Evolutionary conservation across 345 rosid species (phyloP), one percentile per base, ranked within the genome.

Genomic region (Eucalyptus polybractea): DNA sequence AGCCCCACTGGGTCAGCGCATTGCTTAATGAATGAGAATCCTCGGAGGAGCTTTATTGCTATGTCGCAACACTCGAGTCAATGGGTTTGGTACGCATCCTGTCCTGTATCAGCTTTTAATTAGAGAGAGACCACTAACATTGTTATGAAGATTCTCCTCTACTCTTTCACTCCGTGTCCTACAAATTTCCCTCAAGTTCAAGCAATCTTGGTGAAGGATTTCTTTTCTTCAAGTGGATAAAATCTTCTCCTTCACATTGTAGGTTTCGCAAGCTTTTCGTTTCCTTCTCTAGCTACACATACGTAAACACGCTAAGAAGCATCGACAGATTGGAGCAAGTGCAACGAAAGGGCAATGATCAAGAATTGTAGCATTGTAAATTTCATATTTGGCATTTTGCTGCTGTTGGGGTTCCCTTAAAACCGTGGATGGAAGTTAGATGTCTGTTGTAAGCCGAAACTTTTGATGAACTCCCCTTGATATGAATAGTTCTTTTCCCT

Each of bases 191-290:
- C 88, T 25, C 13, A 29, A 87, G 69, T 37, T 86, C 37, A 25
- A 22, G 85, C 85, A 76, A 76, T 76, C 85, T 76, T 40, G 85
- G 47, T 21, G 47, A 22, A 76, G 85, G 47, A 37, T 76, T 21
- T 76, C 85, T 40, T 76, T 76, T 40, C 85, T 37, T 21, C 47
- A 21, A 76, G 85, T 76, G 85, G 85, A 40, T 76, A 22, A 76
- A 40, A 11, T 40, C 24, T 76, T 13, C 47, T 76, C 44, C 85
- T 40, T 76, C 3, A 7, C 47, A 40, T 11, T 40, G 85, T 96
- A 97, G 99, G 99, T 96, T 97, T 67, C 94, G 97, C 49, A 97
- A 95, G 94, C 97, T 97, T 90, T 96, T 97, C 22, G 95, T 97
- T 81, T 93, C 94, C 33, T 95, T 96, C 88, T 96, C 99, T 89